Base-by-base conservation (phyloP, 148 eudicot genomes). In the Camellia sinensis region DNA sequence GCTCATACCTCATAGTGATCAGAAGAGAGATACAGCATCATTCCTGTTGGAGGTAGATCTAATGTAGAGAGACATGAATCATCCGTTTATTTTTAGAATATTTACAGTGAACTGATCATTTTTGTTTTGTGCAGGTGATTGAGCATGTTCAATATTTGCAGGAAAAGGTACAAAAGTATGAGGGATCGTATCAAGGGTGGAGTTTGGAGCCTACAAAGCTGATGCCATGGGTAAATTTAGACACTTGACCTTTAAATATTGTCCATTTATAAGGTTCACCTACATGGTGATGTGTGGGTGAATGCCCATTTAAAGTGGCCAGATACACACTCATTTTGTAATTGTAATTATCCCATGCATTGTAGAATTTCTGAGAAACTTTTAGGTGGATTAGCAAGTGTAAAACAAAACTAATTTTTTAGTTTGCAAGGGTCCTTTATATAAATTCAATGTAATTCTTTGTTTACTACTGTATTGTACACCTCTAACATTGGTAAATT, bases 21-120 rank as follows among this genome's bases (percentile, higher is more conserved):
- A 92, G 71, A 95, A 95, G 85, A 88, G 93, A 88, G 98, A 95
- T 79, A 95, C 98, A 41, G 95, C 98, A 82, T 92, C 98, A 41
- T 93, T 95, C 71, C 82, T 95, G 19, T 82, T 93, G 78, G 98
- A 95, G 98, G 98, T 95, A 84, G 29, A 53, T 46, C 50, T n/a
- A 37, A 59, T n/a, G 2, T 37, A 8, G 5, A 65, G 37, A 59
- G 12, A 56, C 64, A 29, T 19, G 12, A 48, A 61, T 3, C 14
- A 12, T 6, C n/a, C 63, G 29, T 75, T 40, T n/a, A 48, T 40
- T 6, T 18, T 57, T 18, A 41, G 15, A 0, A 19, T 64, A 68
- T 65, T 53, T 57, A 6, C 12, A 11, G 48, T 56, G 57, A 67
- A 21, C 59, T 77, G 82, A 84, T 44, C 40, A 62, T 19, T 79